Conservation (phyloP, 495 filamentous ascomycete species). For the Penicillium roqueforti region DNA sequence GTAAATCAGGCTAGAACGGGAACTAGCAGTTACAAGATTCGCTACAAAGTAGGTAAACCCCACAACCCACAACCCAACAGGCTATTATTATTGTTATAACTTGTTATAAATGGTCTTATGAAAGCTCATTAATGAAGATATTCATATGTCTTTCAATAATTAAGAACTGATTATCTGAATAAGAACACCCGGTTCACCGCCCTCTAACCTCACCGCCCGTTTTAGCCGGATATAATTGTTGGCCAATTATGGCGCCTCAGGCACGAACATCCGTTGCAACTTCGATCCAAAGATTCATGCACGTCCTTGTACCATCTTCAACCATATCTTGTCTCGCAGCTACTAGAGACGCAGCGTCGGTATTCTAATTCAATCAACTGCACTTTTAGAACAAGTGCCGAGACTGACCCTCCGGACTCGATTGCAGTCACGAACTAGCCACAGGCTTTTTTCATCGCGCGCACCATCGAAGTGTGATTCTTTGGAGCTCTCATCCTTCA, state of each 20-base stretch:
- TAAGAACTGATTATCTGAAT: too few species aligned
- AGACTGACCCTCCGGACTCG: neutral
- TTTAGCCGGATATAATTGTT: neutral
- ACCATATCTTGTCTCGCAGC: neutral
- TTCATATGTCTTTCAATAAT: too few species aligned
- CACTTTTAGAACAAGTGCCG: neutral
- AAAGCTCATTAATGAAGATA: too few species aligned
- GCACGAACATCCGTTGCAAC: constrained; percentile 21
- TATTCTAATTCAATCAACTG: neutral
- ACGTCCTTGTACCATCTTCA: neutral
- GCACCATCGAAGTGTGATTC: constrained; percentile 5
- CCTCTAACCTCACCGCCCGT: neutral
- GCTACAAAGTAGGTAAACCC: too few species aligned
- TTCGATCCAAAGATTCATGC: constrained; percentile 14
- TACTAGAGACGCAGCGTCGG: neutral
- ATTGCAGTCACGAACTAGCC: neutral
- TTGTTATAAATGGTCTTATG: too few species aligned
- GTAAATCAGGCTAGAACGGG: too few species aligned
- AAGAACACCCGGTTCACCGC: neutral
- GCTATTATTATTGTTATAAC: too few species aligned
- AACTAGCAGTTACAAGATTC: too few species aligned
- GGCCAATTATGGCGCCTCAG: constrained; percentile 19
- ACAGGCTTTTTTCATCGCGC: constrained; percentile 21
- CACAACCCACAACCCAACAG: too few species aligned
- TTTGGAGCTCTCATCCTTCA: constrained; percentile 1